Base-by-base conservation (phyloP, 140 eudicot species). In the Stevia rebaudiana region DNA sequence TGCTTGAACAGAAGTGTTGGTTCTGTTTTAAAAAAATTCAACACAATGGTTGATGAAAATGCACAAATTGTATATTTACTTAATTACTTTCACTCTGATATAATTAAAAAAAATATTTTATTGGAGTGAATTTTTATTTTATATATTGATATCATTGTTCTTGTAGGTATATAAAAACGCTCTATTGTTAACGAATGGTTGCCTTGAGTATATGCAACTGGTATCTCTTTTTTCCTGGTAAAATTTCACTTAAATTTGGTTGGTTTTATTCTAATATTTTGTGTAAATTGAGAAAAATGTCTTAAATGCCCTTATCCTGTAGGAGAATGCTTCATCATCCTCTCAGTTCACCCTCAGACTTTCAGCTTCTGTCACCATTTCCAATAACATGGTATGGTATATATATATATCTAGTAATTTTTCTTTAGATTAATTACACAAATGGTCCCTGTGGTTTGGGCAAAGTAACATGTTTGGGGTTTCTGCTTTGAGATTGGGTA, bases 151-250 rank as follows among this genome's bases (percentile, higher is more conserved):
- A 28, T 51, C 28, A 7, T 31, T 61, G 73, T 30, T 75, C 73
- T 70, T 68, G 67, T 67, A 89, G 97, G 87, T 86, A 52, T 80
- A 54, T 67, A 42, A 76, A 55, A 74, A 81, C 61, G 78, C 89
- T 62, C 73, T 67, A 23, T 59, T 72, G 59, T 17, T 80, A 54
- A 67, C 71, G 46, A 69, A 79, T 51, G 69, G 58, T 64, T 65
- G 39, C 56, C 71, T 76, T 65, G 78, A 73, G 62, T 63, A 69
- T 64, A 51, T 72, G 76, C 79, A 78, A 79, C 88, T 87, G 96
- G 96, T 84, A 84, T 78, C 78, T 74, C 68, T 69, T 84, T 78
- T 84, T 64, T 82, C 85, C 84, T 73, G 84, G 81, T 80, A 78
- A 78, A 61, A 40, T 48, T 74, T 68, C 22, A 64, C 81, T 69